Base-by-base conservation (phyloP, 805 yeast genomes). In the Candida pseudoglaebosa region DNA sequence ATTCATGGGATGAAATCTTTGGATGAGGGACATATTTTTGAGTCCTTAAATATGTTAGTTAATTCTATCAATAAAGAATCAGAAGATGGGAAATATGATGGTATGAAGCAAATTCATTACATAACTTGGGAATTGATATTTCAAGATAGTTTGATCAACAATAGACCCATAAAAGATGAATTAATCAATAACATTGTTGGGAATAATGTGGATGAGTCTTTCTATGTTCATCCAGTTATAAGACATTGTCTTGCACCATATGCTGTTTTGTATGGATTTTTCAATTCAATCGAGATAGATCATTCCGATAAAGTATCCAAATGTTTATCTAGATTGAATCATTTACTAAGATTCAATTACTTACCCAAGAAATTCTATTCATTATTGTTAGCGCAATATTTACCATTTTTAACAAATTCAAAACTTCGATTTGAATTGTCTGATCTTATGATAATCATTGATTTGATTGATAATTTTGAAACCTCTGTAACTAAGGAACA, bases 221-320 rank as follows among this genome's bases (percentile, higher is more conserved):
- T 62, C 5, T 54, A 59, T 14, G 62, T 75, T 10, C 71, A 78
- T 29, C 79, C 86, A 12, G 67, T 78, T 1, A 68, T 84, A 50
- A 73, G 80, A 46, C 90, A 84, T 55, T 73, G 84, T 18, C 55
- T 84, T 36, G 63, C 91, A 4, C 93, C 93, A 33, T 80, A 83
- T 53, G 88, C 82, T 2, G 75, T 82, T 0, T 62, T 84, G 17
- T 66, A 67, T 42, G 72, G 72, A 43, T 78, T 75, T 48, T 71
- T 72, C 53, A 58, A 60, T 13, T 54, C 60, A 1, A 36, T 63
- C 6, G 32, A 39, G 3, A 12, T 22, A 8, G 44, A 41, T 20
- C 28, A 37, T 7, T 38, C 32, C 3, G 32, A 40, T 19, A 47
- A 49, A 30, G 48, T 69, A 31, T 45, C 64, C 10, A 57, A 62